A percentile compares a stretch with the other conserved stretches of the same genome.
These are phyloP conservation scores for Macrophomina tecta DNA, from an alignment of 2,329 filamentous ascomycete genomes.

Conservation along the genomic window DNA sequence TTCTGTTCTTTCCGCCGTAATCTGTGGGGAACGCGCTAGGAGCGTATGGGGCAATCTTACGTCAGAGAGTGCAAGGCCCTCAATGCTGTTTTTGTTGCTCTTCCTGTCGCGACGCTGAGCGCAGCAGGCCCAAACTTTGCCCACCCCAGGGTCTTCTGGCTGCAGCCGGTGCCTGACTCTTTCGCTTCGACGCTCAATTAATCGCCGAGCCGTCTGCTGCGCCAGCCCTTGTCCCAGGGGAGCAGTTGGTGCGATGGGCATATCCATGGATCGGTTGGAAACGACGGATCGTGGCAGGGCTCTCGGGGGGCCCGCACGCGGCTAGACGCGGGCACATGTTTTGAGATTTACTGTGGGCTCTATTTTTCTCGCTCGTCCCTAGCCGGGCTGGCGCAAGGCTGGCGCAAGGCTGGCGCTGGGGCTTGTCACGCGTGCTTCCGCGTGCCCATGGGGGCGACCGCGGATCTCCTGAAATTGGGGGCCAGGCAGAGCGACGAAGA, in stretches of 20 bases:
- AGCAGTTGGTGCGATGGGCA: background rate
- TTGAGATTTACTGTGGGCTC: conserved; percentile 5
- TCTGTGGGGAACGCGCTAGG: conserved; percentile 19
- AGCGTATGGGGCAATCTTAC: conserved; percentile 21
- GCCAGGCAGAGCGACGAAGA: background rate
- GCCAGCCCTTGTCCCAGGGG: background rate
- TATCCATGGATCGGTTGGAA: background rate
- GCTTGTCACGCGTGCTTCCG: background rate
- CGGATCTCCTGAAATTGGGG: background rate
- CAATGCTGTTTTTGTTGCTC: background rate
- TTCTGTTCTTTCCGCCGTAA: background rate
- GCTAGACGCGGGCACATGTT: conserved; percentile 13
- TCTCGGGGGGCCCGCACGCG: conserved; percentile 1
- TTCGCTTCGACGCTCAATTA: background rate
- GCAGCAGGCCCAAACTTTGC: background rate
- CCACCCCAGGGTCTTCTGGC: background rate
- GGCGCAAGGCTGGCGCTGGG: background rate
- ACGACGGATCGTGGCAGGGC: conserved; percentile 2
- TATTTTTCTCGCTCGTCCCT: background rate
- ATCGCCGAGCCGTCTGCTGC: background rate
- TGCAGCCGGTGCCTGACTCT: background rate
- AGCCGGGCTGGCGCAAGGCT: too few relatives aligned
- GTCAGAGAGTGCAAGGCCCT: conserved; percentile 12
- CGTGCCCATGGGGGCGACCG: conserved; percentile 4
- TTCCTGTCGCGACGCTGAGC: background rate